Percentiles rank a stretch among this genome's conserved stretches.
Conservation (phyloP, 2,329 filamentous ascomycete genomes). For the Didymellaceae sp. region DNA sequence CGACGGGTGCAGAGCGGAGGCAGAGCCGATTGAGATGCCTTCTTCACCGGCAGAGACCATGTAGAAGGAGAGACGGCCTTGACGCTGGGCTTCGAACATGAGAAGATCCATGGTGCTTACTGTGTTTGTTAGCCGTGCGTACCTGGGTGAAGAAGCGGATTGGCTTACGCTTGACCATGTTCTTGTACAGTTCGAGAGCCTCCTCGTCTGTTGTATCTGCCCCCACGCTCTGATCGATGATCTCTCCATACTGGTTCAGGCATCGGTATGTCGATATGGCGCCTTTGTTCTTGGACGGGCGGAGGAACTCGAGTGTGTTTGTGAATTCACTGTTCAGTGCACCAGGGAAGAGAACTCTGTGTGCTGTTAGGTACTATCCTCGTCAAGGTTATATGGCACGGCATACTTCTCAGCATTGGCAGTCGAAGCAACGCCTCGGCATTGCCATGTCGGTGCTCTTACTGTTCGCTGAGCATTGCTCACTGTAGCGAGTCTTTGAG, state of each 20-base stretch:
- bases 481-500: conserved; percentile 19
- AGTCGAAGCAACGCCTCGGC: conserved; percentile 63
- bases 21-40: conserved; percentile 88
- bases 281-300: conserved; percentile 68
- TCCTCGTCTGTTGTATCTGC: conserved; percentile 71
- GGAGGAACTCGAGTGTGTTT: conserved; percentile 76
- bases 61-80: conserved; percentile 94
- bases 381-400: background rate
- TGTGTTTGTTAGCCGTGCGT: conserved; percentile 23
- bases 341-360: conserved; percentile 79
- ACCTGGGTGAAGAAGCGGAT: too few relatives aligned
- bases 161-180: conserved; percentile 64
- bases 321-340: conserved; percentile 95
- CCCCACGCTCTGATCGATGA: conserved; percentile 75
- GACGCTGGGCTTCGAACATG: conserved; percentile 97
- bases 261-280: conserved; percentile 91
- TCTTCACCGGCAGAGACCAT: conserved; percentile 96
- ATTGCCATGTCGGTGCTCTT: conserved; percentile 35
- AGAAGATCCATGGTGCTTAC: conserved; percentile 91
- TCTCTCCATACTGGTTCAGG: conserved; percentile 83
- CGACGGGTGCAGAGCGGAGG: conserved; percentile 78
- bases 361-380: background rate
- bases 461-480: conserved; percentile 26
- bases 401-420: conserved; percentile 66
- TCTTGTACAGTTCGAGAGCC: conserved; percentile 65